A percentile compares a stretch with the other conserved stretches of the same genome.
Conservation (phyloP, 495 filamentous ascomycete species). For the Penicillium canescens region DNA sequence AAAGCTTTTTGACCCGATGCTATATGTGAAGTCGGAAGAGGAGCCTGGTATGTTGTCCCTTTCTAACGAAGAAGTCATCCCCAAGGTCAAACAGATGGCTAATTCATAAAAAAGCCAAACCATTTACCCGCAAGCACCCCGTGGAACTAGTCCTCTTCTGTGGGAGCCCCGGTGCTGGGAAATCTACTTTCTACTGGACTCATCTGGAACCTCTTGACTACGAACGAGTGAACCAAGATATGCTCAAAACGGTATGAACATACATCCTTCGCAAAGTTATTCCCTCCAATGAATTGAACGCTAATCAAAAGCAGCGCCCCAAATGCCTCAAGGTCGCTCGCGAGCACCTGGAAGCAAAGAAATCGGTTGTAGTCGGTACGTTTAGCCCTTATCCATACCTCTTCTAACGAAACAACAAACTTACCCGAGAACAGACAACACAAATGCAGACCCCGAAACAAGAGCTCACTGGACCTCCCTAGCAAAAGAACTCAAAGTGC, state of each 20-base stretch:
- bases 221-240: slow-evolving; percentile 87
- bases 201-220: slow-evolving; percentile 78
- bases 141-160: slow-evolving; percentile 82
- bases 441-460: slow-evolving; percentile 78
- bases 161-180: slow-evolving; percentile 85
- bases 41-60: slow-evolving; percentile 30
- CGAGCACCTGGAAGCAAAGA: slow-evolving; percentile 60
- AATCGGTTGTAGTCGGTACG: slow-evolving; percentile 75
- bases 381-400: slow-evolving; percentile 14
- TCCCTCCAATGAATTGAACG: not conserved
- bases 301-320: slow-evolving; percentile 52
- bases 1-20: slow-evolving; percentile 65
- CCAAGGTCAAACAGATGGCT: not conserved
- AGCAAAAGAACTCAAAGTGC: slow-evolving; percentile 66
- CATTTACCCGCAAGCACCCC: slow-evolving; percentile 62
- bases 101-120: not conserved
- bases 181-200: slow-evolving; percentile 86
- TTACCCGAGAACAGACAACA: slow-evolving; percentile 68
- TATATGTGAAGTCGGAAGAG: slow-evolving; percentile 45
- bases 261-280: not conserved
- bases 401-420: not conserved
- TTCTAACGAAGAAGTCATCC: not conserved
- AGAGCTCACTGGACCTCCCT: slow-evolving; percentile 73
- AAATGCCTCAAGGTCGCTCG: slow-evolving; percentile 82
- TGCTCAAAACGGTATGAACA: slow-evolving; percentile 69